A percentile compares a stretch with the other conserved stretches of the same genome.
Evolutionary conservation across 2,329 filamentous ascomycete species (phyloP).

Genomic region (Davidsoniella australis): DNA sequence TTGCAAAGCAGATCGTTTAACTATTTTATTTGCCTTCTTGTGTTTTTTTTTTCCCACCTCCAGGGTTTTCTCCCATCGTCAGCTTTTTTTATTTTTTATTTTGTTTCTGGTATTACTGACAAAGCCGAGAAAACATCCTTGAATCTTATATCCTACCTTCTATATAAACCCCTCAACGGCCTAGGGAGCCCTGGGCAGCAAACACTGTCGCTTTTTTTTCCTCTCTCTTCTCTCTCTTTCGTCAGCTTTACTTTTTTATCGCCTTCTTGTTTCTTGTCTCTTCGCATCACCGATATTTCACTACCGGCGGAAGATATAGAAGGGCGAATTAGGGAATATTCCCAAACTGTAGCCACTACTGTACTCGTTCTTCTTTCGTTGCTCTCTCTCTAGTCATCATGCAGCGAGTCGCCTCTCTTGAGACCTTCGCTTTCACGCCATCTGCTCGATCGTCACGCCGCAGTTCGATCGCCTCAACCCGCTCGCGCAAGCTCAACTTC

Average conservation of each 20-base stretch:
- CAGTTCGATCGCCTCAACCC: conserved; percentile 28
- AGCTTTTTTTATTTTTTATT: background rate
- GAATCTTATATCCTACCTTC: too few relatives aligned
- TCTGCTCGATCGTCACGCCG: conserved; percentile 21
- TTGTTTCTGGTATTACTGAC: background rate
- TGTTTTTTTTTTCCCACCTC: conserved; percentile 1
- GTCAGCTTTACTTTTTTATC: background rate
- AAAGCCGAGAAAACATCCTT: background rate
- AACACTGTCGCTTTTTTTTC: background rate
- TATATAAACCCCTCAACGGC: too few relatives aligned
- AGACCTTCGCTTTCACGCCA: conserved; percentile 30
- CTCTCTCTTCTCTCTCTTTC: background rate
- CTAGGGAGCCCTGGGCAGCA: too few relatives aligned
- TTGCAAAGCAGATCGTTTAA: background rate
- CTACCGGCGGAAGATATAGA: too few relatives aligned
- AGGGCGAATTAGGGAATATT: too few relatives aligned
- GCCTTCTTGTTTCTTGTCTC: background rate
- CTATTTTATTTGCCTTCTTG: too few relatives aligned
- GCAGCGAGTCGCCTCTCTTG: conserved; percentile 34
- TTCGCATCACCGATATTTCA: background rate
- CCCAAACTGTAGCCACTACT: too few relatives aligned
- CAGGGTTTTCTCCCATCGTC: background rate
- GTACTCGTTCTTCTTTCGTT: too few relatives aligned
- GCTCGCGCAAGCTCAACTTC: conserved; percentile 33
- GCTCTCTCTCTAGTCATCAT: conserved; percentile 15